These are phyloP conservation scores for Ensete ventricosum DNA, from an alignment of 176 grass and related monocot species.

Conservation along the genomic window DNA sequence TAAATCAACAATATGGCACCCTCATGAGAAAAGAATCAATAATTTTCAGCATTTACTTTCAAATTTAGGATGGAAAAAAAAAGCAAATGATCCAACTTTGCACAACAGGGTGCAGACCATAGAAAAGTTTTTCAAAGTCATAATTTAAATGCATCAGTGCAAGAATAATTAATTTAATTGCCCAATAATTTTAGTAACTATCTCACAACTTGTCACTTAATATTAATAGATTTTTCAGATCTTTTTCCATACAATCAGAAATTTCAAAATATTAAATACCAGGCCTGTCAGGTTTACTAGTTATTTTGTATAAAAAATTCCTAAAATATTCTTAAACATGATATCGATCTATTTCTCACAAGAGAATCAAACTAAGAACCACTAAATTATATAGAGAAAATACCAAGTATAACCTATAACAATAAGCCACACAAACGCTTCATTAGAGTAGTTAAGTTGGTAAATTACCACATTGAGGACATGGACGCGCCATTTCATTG, in stretches of 20 bases:
- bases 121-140: too few species aligned
- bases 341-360: neutral
- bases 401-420: neutral
- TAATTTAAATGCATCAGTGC: too few species aligned
- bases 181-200: too few species aligned
- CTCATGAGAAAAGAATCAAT: neutral
- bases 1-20: conserved; percentile 17
- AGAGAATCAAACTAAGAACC: neutral
- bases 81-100: too few species aligned
- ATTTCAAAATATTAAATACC: too few species aligned
- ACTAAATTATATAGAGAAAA: too few species aligned
- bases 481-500: conserved; percentile 39
- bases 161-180: too few species aligned
- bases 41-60: neutral
- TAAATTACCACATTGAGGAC: conserved; percentile 64
- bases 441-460: neutral
- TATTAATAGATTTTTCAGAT: too few species aligned
- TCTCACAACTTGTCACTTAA: too few species aligned
- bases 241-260: too few species aligned
- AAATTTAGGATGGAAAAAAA: neutral
- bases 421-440: neutral
- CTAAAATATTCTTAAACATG: neutral
- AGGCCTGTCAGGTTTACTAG: too few species aligned
- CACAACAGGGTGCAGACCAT: too few species aligned
- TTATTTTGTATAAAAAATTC: neutral